Evolutionary conservation across 331 rosid species (phyloP).

Genomic region (Saraca asoca): DNA sequence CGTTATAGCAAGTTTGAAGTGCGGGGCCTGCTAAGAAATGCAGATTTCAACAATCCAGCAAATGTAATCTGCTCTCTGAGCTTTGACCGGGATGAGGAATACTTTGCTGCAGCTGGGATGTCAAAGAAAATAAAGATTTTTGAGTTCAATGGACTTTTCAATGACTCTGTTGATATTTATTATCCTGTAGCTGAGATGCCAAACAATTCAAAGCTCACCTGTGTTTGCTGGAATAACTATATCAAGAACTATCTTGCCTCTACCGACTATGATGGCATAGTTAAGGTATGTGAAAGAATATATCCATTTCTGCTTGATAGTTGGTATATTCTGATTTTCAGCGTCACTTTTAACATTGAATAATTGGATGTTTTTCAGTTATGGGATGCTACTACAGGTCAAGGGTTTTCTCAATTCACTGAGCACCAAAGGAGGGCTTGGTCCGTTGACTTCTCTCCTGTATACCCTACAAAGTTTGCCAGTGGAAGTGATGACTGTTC

Average conservation of each 20-base stretch:
- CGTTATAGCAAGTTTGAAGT: constrained; percentile 74
- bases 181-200: constrained; percentile 77
- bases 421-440: constrained; percentile 85
- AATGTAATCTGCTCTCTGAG: constrained; percentile 74
- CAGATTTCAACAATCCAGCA: constrained; percentile 60
- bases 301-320: too few relatives aligned
- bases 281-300: too few relatives aligned
- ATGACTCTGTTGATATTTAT: constrained; percentile 64
- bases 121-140: constrained; percentile 75
- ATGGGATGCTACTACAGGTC: constrained; percentile 91
- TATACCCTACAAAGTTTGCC: constrained; percentile 79
- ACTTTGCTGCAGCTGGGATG: constrained; percentile 83
- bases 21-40: constrained; percentile 64
- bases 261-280: too few relatives aligned
- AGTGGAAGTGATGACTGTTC: constrained; percentile 85
- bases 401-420: constrained; percentile 63
- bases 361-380: constrained; percentile 52
- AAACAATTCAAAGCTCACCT: constrained; percentile 70
- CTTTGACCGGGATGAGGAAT: constrained; percentile 80
- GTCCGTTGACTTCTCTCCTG: constrained; percentile 85
- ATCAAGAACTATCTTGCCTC: constrained; percentile 53
- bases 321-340: neutral
- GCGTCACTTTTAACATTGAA: constrained; percentile 11
- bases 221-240: constrained; percentile 85
- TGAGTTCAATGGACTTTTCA: constrained; percentile 60